phyloP scores from a whole-genome alignment of 2,329 filamentous ascomycete genomes.

The Scedosporium boydii region DNA sequence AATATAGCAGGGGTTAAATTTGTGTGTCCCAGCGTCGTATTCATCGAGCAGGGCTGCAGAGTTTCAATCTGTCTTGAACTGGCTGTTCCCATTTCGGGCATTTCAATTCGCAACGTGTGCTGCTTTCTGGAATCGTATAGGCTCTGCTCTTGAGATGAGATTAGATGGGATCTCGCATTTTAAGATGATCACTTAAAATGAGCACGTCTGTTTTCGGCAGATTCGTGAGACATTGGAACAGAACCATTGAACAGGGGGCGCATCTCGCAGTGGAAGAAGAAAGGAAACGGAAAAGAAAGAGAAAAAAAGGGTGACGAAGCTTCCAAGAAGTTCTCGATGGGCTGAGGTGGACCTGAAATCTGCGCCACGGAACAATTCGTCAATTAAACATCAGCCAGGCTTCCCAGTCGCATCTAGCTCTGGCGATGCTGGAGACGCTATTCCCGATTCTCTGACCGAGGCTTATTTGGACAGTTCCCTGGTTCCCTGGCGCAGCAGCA shows the following conservation, averaged over 20 bases:
- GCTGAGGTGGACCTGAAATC: neutral
- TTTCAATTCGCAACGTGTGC: neutral
- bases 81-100: too few species aligned
- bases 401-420: too few species aligned
- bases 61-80: too few species aligned
- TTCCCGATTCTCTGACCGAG: neutral
- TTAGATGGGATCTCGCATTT: neutral
- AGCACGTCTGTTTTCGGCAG: neutral
- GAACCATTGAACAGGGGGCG: neutral
- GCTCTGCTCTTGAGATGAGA: too few species aligned
- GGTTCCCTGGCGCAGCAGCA: neutral
- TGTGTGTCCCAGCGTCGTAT: too few species aligned
- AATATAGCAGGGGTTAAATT: too few species aligned
- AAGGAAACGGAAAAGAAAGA: too few species aligned
- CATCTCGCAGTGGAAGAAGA: neutral
- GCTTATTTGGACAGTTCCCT: neutral
- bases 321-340: neutral
- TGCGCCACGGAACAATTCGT: neutral
- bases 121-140: neutral
- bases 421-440: neutral
- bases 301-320: too few species aligned
- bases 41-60: too few species aligned
- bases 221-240: neutral
- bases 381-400: too few species aligned
- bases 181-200: too few species aligned